Conservation (phyloP, 164 flowering plant species). For the Akebia trifoliata region DNA sequence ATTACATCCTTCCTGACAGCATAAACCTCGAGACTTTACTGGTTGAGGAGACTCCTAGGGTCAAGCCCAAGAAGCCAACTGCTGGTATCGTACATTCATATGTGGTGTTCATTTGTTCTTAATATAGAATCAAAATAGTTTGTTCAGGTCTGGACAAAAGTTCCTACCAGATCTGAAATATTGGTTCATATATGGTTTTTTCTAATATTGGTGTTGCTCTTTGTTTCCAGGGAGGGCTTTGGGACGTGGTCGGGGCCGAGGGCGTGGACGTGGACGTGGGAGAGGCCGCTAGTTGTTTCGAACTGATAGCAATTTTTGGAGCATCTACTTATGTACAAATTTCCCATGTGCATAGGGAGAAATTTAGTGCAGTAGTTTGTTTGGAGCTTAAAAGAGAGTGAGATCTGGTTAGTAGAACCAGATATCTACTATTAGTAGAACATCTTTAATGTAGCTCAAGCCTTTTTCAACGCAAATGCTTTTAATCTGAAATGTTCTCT, state of each 20-base stretch:
- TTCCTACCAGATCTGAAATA: too few species aligned
- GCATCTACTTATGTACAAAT: constrained; percentile 9
- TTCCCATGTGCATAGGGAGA: constrained; percentile 8
- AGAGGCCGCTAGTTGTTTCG: constrained; percentile 50
- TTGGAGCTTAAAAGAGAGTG: too few species aligned
- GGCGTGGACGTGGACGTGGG: constrained; percentile 90
- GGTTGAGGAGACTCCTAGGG: constrained; percentile 85
- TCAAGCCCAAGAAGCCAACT: constrained; percentile 90
- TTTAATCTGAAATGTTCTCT: too few species aligned
- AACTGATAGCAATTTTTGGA: constrained; percentile 16
- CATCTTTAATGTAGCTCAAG: too few species aligned
- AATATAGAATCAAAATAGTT: background rate
- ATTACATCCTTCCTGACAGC: constrained; percentile 91
- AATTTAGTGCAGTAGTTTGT: too few species aligned
- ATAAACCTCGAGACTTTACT: constrained; percentile 83
- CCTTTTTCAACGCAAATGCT: too few species aligned
- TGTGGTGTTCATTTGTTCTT: background rate
- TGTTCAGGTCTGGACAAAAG: too few species aligned
- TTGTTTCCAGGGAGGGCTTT: constrained; percentile 52
- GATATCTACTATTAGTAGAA: too few species aligned
- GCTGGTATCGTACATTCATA: constrained; percentile 48
- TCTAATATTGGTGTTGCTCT: background rate
- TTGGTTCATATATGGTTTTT: background rate
- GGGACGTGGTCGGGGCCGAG: constrained; percentile 90
- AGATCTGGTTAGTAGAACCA: too few species aligned